These are phyloP conservation scores for Coniella lustricola DNA, from an alignment of 2,329 filamentous ascomycete genomes.

Conservation along the genomic window DNA sequence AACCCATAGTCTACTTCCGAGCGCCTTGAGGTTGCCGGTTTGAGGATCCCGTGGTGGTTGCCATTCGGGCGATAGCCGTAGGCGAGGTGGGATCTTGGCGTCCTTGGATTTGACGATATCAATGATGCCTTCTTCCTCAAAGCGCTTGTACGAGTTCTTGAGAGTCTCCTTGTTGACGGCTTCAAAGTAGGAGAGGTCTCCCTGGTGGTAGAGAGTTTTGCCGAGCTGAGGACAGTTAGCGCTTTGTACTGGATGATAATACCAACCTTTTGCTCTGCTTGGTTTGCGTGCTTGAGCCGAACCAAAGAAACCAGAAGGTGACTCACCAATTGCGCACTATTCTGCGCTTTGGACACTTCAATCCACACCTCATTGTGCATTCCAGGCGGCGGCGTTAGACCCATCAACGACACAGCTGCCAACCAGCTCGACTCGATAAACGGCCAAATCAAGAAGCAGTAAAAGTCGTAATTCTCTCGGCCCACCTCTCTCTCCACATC, in stretches of 20 bases:
- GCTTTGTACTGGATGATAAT: background rate
- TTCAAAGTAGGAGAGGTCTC: constrained; percentile 94
- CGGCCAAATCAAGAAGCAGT: constrained; percentile 97
- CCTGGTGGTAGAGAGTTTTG: constrained; percentile 96
- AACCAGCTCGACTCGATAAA: constrained; percentile 96
- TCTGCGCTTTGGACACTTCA: constrained; percentile 68
- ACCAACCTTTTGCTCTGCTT: too few species aligned
- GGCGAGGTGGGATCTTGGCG: constrained; percentile 49
- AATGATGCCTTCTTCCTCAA: constrained; percentile 86
- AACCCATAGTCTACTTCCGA: constrained; percentile 72
- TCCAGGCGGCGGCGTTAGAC: constrained; percentile 64
- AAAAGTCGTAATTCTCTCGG: constrained; percentile 95
- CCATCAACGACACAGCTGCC: constrained; percentile 79
- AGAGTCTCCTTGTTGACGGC: constrained; percentile 97
- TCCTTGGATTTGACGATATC: constrained; percentile 64
- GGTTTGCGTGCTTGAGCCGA: too few species aligned
- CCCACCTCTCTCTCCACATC: constrained; percentile 69
- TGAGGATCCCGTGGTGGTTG: constrained; percentile 56
- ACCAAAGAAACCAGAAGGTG: too few species aligned
- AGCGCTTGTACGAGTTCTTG: constrained; percentile 83
- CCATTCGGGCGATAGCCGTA: constrained; percentile 71
- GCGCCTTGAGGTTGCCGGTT: constrained; percentile 56
- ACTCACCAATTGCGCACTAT: constrained; percentile 70
- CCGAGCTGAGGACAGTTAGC: constrained; percentile 60
- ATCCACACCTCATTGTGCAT: constrained; percentile 68